A percentile compares a stretch with the other conserved stretches of the same genome.
These are phyloP conservation scores for Trypanosoma melophagium DNA, from an alignment of 208 protist species.

Conservation along the genomic window DNA sequence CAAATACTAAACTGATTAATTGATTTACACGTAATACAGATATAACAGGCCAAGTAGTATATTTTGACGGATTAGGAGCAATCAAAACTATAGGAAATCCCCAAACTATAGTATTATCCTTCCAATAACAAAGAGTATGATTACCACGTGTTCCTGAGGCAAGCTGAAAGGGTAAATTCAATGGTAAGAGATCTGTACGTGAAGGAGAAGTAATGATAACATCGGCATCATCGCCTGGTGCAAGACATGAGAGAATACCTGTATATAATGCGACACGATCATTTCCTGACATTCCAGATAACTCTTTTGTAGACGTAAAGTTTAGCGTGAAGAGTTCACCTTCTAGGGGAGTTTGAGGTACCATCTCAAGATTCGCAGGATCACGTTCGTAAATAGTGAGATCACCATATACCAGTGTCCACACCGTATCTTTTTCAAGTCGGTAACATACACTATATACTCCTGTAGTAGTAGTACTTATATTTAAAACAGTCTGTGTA, in stretches of 20 bases:
- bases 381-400: conserved; percentile 61
- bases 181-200: conserved; percentile 38
- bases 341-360: conserved; percentile 53
- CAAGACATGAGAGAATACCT: conserved; percentile 59
- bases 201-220: conserved; percentile 55
- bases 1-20: conserved; percentile 69
- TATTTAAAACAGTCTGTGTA: conserved; percentile 51
- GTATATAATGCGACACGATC: conserved; percentile 70
- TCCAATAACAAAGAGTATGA: conserved; percentile 37
- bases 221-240: conserved; percentile 18
- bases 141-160: conserved; percentile 42
- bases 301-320: conserved; percentile 37
- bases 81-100: conserved; percentile 68
- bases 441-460: conserved; percentile 86
- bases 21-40: conserved; percentile 31
- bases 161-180: conserved; percentile 47
- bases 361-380: conserved; percentile 50
- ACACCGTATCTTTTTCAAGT: conserved; percentile 72
- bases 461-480: conserved; percentile 52
- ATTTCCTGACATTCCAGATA: conserved; percentile 25
- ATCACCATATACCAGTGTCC: conserved; percentile 86
- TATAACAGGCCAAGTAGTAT: conserved; percentile 37
- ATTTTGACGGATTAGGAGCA: conserved; percentile 48
- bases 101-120: conserved; percentile 39
- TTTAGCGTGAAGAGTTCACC: conserved; percentile 86